Conservation (phyloP, 2,329 filamentous ascomycete species). For the Microcyclospora tardicrescens region DNA sequence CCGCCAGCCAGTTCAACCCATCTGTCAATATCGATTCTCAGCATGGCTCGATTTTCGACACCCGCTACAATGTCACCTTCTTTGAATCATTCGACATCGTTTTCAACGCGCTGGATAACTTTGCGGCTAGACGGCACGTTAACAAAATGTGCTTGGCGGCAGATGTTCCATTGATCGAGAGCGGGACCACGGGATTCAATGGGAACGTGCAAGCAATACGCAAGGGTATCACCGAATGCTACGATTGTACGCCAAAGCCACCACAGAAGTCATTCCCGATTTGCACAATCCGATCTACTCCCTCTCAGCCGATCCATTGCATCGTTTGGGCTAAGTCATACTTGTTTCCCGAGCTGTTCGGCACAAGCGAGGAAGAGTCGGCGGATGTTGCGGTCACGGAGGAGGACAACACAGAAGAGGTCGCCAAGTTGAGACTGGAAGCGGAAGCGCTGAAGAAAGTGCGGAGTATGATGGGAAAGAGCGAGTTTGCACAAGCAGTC, state of each 20-base stretch:
- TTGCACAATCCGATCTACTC: constrained; percentile 92
- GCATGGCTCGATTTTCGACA: constrained; percentile 90
- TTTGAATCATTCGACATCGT: constrained; percentile 73
- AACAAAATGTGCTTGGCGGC: constrained; percentile 96
- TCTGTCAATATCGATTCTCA: constrained; percentile 74
- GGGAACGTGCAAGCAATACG: constrained; percentile 96
- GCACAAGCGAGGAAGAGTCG: constrained; percentile 74
- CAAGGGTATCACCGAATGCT: constrained; percentile 76
- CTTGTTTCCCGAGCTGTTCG: constrained; percentile 86
- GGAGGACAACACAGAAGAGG: constrained; percentile 79
- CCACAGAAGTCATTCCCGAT: constrained; percentile 88
- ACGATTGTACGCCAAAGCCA: constrained; percentile 85
- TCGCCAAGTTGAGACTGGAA: constrained; percentile 75
- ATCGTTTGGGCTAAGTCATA: constrained; percentile 99
- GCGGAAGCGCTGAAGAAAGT: constrained; percentile 74
- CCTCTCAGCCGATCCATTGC: constrained; percentile 92
- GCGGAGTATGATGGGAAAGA: constrained; percentile 63
- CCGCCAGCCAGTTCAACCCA: constrained; percentile 80
- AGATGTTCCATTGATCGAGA: constrained; percentile 82
- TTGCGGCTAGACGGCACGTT: constrained; percentile 86
- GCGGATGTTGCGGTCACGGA: constrained; percentile 66
- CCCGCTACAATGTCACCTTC: constrained; percentile 75
- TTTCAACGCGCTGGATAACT: constrained; percentile 94
- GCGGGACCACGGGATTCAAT: constrained; percentile 93
- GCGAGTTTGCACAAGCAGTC: constrained; percentile 62